Base-by-base conservation (phyloP, 2,329 filamentous ascomycete genomes). In the Blastomyces emzantsi region DNA sequence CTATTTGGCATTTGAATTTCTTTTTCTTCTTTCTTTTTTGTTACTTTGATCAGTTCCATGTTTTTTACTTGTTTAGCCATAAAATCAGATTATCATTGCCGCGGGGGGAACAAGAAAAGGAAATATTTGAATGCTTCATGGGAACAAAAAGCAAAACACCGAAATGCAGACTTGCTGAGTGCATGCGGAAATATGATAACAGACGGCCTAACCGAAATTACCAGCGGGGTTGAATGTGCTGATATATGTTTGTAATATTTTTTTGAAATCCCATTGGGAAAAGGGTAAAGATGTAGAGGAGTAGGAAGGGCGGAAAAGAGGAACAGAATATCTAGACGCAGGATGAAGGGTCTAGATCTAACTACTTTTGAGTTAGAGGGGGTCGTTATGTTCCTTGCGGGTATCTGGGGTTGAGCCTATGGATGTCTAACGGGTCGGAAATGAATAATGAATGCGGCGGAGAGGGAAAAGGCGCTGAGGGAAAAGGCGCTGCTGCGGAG, bases 361-460 rank as follows among this genome's bases (percentile, higher is more conserved):
- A 45, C 3, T 59, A 30, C 30, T 49, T 61, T 45, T 36, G 28
- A 28, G 52, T 17, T 22, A 39, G 60, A 28, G 17, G 22, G 30
- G 33, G 41, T 8, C n/a, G n/a, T 41, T 28, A n/a, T 11, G 6
- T 3, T 55, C 2, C 33, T 36, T 33, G 19, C 9, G 59, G 64
- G 58, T 54, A 36, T 49, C 30, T 54, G 61, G 62, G 62, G 62
- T 60, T 65, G 64, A 65, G 61, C 61, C 64, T 63, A 25, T 41
- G 55, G 43, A 54, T 30, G 13, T 49, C 15, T 19, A 58, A n/a
- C 15, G 22, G n/a, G n/a, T 19, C 3, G 28, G 25, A 25, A 17
- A 39, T 57, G 36, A 39, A 45, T 33, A 8, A 39, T 8, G 36
- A 39, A 39, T 45, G 36, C 6, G 33, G 15, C 1, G 39, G 30